These are phyloP conservation scores for Fusarium humuli DNA, from an alignment of 2,329 filamentous ascomycete genomes.

Conservation along the genomic window DNA sequence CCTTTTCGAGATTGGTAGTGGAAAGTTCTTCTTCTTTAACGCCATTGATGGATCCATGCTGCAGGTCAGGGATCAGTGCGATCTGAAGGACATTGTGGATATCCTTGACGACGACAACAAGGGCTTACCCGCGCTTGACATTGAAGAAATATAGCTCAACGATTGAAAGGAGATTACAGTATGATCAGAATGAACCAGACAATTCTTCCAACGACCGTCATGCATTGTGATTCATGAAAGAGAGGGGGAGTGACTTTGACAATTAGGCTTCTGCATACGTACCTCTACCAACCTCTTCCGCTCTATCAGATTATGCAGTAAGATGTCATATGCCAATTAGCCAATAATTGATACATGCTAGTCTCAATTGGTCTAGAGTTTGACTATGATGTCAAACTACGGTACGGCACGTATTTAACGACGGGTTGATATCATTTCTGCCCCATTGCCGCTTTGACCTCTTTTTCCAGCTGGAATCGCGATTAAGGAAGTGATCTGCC, in stretches of 20 bases:
- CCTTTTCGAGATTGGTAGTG: background rate
- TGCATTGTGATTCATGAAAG: background rate
- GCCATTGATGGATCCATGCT: background rate
- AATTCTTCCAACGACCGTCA: too few relatives aligned
- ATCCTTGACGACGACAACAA: background rate
- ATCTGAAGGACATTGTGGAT: background rate
- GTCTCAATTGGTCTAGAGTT: background rate
- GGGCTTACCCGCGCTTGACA: background rate
- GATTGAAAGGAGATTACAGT: background rate
- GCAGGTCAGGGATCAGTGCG: fast-evolving
- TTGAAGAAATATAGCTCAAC: background rate
- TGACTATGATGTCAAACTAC: background rate
- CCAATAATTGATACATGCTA: background rate
- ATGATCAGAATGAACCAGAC: background rate
- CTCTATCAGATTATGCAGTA: background rate
- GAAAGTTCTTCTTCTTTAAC: background rate
- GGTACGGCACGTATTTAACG: background rate
- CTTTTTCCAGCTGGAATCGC: background rate
- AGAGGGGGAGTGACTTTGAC: too few relatives aligned
- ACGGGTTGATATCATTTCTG: background rate
- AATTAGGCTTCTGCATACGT: background rate
- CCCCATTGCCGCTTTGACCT: background rate
- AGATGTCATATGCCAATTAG: background rate
- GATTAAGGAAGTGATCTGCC: background rate
- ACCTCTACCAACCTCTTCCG: background rate